These are phyloP conservation scores for Nelumbo lutea DNA, from an alignment of 164 flowering plant genomes.

Conservation along the genomic window DNA sequence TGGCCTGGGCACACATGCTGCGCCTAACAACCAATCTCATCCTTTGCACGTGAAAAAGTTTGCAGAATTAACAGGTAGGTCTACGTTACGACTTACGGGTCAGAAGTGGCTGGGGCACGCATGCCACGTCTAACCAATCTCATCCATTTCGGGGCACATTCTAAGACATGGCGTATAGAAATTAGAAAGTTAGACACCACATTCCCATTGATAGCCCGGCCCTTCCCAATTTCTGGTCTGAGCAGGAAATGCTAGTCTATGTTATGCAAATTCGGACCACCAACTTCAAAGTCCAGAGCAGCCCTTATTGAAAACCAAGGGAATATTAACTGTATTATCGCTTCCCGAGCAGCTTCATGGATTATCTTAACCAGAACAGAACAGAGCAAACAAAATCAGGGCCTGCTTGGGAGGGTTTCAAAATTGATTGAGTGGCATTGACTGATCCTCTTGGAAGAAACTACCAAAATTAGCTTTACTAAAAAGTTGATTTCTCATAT, in stretches of 20 bases:
- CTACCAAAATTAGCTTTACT: too few species aligned
- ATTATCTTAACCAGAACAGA: conserved; percentile 32
- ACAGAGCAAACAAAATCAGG: conserved; percentile 1
- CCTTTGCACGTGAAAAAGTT: too few species aligned
- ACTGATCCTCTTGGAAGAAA: too few species aligned
- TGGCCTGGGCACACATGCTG: too few species aligned
- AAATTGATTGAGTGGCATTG: too few species aligned
- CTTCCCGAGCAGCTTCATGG: conserved; percentile 58
- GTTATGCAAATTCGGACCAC: conserved; percentile 27
- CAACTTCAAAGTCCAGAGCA: conserved; percentile 57
- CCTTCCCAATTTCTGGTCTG: conserved; percentile 39
- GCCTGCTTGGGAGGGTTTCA: too few species aligned
- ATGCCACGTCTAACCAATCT: too few species aligned
- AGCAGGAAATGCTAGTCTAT: neutral
- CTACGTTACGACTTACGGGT: too few species aligned
- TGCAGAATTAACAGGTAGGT: too few species aligned
- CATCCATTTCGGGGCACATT: neutral
- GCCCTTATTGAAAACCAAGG: conserved; percentile 78
- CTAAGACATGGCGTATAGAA: conserved; percentile 59
- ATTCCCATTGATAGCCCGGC: conserved; percentile 67
- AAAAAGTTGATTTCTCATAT: too few species aligned
- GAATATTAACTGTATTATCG: conserved; percentile 52
- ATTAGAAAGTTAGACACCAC: conserved; percentile 24
- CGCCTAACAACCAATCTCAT: too few species aligned
- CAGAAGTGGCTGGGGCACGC: too few species aligned